Conservation (phyloP, 345 rosid species). For the Populus davidiana region DNA sequence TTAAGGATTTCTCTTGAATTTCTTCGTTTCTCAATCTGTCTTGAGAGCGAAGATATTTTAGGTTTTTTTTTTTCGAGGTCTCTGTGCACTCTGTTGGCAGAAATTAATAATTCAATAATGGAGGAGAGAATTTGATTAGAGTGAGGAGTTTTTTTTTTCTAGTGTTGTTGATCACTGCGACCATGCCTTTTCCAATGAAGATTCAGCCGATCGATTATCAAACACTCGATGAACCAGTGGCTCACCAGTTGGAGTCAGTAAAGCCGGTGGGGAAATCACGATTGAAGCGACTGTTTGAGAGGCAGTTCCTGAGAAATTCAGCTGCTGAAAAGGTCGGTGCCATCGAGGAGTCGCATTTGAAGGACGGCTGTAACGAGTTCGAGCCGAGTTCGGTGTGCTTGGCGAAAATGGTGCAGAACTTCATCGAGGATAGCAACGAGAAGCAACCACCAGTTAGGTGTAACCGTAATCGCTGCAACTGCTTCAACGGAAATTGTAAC, state of each 20-base stretch:
- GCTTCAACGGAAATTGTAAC: conserved; percentile 57
- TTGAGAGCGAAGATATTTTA: conserved; percentile 11
- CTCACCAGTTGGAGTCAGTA: conserved; percentile 37
- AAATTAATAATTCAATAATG: conserved; percentile 12
- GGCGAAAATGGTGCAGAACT: conserved; percentile 71
- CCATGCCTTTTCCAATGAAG: conserved; percentile 61
- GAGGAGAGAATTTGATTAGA: background rate
- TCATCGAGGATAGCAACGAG: conserved; percentile 67
- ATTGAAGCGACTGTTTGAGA: conserved; percentile 81
- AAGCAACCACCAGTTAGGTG: conserved; percentile 40
- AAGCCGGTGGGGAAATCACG: conserved; percentile 69
- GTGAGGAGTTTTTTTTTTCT: background rate
- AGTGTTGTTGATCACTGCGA: conserved; percentile 13
- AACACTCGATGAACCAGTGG: conserved; percentile 29
- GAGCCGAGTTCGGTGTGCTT: conserved; percentile 81
- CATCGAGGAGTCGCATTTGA: conserved; percentile 34
- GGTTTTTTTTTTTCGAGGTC: background rate
- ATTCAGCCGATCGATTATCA: conserved; percentile 69
- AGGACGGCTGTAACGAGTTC: conserved; percentile 46
- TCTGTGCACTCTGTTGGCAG: background rate
- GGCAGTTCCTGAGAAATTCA: conserved; percentile 57
- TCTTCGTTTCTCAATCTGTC: conserved; percentile 7
- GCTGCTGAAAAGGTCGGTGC: conserved; percentile 38
- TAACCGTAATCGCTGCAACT: conserved; percentile 52
- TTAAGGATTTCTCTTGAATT: background rate